Base-by-base conservation (phyloP, 805 yeast species). In the Grigorovia yakushimaensis region DNA sequence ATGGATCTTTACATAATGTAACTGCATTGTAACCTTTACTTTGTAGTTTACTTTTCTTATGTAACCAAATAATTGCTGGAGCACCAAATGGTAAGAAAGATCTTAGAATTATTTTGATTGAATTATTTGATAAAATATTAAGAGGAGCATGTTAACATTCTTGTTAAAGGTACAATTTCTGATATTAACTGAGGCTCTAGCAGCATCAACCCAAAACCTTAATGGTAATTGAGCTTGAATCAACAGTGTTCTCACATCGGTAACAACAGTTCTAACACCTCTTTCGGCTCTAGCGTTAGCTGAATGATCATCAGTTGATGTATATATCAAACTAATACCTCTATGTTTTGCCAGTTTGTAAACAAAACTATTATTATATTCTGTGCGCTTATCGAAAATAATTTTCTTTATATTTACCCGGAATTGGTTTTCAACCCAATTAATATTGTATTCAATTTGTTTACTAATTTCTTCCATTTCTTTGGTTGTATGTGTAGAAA, bases 261-360 rank as follows among this genome's bases (percentile, higher is more conserved):
- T 20, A 18, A 27, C 38, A 13, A 46, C 15, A 3, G 44, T 43
- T 41, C 52, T 24, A 3, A 49, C 44, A 18, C 17, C 15, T 27
- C 46, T 19, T 35, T 49, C 52, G 3, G 44, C 49, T 38, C 46
- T 24, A 2, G 39, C 51, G 17, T 49, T 49, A 2, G 46, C 46
- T 6, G 45, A 33, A 21, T 49, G 51, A 33, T 46, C 51, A 17
- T 49, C 36, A 5, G 45, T 37, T 4, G 45, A 35, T 5, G 49
- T 41, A 13, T 19, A 43, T 1, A 41, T 40, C 8, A 9, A 15
- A 15, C 13, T 19, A 4, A 49, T 45, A 21, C 47, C 49, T 20
- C 20, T 19, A 7, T 21, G 17, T 5, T 36, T 18, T 15, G 20
- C 15, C 24, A 36, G 13, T 2, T 19, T 5, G 3, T 17, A 4